Percentiles rank a stretch among this genome's conserved stretches.
phyloP scores from a whole-genome alignment of 352 stramenopile species.

The Detonula confervacea region DNA sequence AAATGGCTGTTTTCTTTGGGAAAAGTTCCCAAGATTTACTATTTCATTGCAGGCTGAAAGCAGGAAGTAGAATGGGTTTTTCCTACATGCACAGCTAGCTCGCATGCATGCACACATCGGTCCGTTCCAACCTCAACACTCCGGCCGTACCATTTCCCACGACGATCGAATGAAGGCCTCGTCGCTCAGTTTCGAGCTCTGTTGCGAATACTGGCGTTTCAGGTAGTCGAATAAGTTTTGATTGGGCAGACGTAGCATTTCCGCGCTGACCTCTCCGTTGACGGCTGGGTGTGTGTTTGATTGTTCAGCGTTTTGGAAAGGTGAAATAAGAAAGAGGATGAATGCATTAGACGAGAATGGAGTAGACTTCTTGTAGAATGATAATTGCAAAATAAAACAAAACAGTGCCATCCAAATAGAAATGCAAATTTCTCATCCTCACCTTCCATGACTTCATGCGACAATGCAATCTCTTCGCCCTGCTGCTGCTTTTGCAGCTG shows the following conservation, averaged over 20 bases:
- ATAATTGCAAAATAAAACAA: too few species aligned
- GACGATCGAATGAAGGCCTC: too few species aligned
- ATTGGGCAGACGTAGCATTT: slow-evolving; percentile 79
- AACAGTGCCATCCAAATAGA: not conserved
- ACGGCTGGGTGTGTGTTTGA: slow-evolving; percentile 54
- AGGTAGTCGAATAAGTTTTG: slow-evolving; percentile 80
- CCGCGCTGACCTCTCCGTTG: slow-evolving; percentile 69
- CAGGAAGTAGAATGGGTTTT: too few species aligned
- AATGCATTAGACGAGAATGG: slow-evolving; percentile 1
- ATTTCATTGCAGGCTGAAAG: too few species aligned
- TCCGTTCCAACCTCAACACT: too few species aligned
- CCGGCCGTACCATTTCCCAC: too few species aligned
- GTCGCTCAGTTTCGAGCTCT: slow-evolving; percentile 74
- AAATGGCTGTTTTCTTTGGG: too few species aligned
- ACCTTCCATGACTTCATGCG: slow-evolving; percentile 80
- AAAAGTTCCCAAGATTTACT: too few species aligned
- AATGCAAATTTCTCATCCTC: not conserved
- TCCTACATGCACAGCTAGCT: too few species aligned
- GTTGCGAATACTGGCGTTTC: slow-evolving; percentile 74
- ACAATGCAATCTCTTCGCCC: slow-evolving; percentile 69
- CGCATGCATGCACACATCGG: too few species aligned
- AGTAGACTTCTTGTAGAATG: too few species aligned
- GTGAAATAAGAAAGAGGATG: not conserved
- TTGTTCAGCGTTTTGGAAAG: not conserved
- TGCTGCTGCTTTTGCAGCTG: not conserved